Evolutionary conservation across 2,329 filamentous ascomycete species (phyloP), one percentile per base, ranked within the genome.

Genomic region (Orbilia blumenaviensis): DNA sequence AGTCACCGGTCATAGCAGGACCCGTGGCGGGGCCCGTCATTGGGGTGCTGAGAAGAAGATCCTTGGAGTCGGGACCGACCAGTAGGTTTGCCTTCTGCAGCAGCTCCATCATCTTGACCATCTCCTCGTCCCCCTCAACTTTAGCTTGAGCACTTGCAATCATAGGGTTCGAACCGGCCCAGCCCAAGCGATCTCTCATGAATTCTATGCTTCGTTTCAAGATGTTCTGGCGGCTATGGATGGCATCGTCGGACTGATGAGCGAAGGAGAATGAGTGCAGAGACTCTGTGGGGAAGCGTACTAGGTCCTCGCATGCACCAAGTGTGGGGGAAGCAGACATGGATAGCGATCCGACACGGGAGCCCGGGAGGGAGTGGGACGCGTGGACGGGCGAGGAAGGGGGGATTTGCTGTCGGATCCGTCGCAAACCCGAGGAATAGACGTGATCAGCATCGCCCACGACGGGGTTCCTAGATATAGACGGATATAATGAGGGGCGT

Each of bases 201-300:
- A 98, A 97, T 83, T 98, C 95, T 81, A 97, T 90, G 7, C 94
- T 96, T 73, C 94, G 88, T 84, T 96, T 97, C 81, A 99, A 83
- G 34, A 97, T 91, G 85, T 93, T 96, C 82, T 98, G 94, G 66
- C 95, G 91, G 82, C 89, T 97, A 82, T 97, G 92, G 67, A 98
- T 87, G 78, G 93, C 89, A 78, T 98, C 94, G 81, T 97, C 94
- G 2, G 94, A 94, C 83, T 97, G 94, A 80, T 96, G 92, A 42
- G 95, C 93, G 83, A 99, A 99, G 10, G 94, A 98, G 84, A 99
- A 99, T 1, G 95, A 99, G 83, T 99, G 95, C 52, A 99, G 85
- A 4, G 95, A 99, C 82, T 99, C 95, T 12, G 80, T 93, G 0
- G 95, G 94, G 82, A 99, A 99, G 60, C 94, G 90, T 50, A 90